Evolutionary conservation across 192 early-diverging fungal genomes (phyloP), one percentile per base, ranked within the genome.

Genomic region (Linnemannia zychae): DNA sequence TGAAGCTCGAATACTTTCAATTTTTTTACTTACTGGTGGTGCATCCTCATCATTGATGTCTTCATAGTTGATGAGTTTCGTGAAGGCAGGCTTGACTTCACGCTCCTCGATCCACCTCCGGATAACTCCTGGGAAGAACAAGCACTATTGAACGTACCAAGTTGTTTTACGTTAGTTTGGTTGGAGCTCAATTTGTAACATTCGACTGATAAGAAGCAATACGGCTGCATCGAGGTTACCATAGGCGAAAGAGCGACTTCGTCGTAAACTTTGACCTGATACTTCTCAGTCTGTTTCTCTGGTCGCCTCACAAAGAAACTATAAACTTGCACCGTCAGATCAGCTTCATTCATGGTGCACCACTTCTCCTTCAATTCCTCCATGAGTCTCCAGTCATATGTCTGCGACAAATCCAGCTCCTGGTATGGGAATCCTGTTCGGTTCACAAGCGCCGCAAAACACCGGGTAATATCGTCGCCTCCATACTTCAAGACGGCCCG

Each of bases 391-490:
- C 96, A 96, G 83, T 96, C 95, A 74, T 93, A 92, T 34, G 90
- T 79, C 65, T 93, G 90, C 0, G 75, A 69, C 15, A 95, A 87
- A 80, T 94, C 87, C 4, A 95, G 86, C 12, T 94, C 91, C 11
- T 72, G 79, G 76, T 97, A 97, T 2, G 97, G 97, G 70, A 97
- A 97, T 3, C 85, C 88, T 80, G 91, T 95, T 46, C 88, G 82
- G 72, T 82, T 73, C 16, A 98, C 89, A 46, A 97, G 71, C 0
- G 89, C 90, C 63, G 91, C 88, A 48, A 98, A 90, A 63, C 93
- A 93, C 22, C 90, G 88, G 7, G 97, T 97, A 12, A 98, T 93
- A 77, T 98, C 97, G 72, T 98, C 97, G n/a, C 96, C 95, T 11
- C 97, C 97, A 75, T 95, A 95, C 76, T 93, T 92, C 31, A 93